A percentile compares a stretch with the other conserved stretches of the same genome.
Evolutionary conservation across 805 yeast species (phyloP).

Genomic region (Ogataea neopini): DNA sequence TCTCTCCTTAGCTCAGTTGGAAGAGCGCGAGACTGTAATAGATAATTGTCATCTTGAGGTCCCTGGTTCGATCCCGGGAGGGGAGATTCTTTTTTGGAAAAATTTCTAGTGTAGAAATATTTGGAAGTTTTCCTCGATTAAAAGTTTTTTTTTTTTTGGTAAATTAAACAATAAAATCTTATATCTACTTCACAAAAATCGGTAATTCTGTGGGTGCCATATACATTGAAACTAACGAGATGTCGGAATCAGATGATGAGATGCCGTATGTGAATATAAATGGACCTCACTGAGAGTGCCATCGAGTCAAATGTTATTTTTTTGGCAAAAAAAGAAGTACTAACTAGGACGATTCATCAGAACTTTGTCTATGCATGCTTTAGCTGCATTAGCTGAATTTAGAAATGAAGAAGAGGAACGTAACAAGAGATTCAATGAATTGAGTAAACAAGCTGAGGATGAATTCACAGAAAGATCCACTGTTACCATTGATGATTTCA

Average conservation of each 20-base stretch:
- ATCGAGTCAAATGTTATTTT: conserved; percentile 10
- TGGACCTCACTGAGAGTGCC: background rate
- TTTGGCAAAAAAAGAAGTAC: background rate
- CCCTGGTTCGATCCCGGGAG: conserved; percentile 33
- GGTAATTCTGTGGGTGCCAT: too few species aligned
- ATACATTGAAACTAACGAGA: background rate
- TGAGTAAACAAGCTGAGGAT: conserved; percentile 60
- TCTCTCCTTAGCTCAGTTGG: conserved; percentile 31
- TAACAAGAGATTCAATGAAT: conserved; percentile 52
- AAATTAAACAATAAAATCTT: too few species aligned
- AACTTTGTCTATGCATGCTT: conserved; percentile 47
- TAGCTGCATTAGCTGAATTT: conserved; percentile 65
- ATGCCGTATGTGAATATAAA: conserved; percentile 22
- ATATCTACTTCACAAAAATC: background rate
- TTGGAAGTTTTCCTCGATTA: background rate
- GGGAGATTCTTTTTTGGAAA: conserved; percentile 19
- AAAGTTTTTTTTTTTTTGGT: too few species aligned
- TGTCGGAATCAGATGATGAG: conserved; percentile 32
- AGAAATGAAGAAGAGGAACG: conserved; percentile 61
- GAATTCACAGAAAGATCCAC: conserved; percentile 40
- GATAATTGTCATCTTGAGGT: conserved; percentile 25
- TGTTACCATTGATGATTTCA: conserved; percentile 62
- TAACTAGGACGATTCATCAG: conserved; percentile 23
- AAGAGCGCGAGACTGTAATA: conserved; percentile 30
- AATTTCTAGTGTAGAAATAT: background rate